A percentile compares a stretch with the other conserved stretches of the same genome.
Conservation (phyloP, 495 filamentous ascomycete species). For the Tuber borchii region DNA sequence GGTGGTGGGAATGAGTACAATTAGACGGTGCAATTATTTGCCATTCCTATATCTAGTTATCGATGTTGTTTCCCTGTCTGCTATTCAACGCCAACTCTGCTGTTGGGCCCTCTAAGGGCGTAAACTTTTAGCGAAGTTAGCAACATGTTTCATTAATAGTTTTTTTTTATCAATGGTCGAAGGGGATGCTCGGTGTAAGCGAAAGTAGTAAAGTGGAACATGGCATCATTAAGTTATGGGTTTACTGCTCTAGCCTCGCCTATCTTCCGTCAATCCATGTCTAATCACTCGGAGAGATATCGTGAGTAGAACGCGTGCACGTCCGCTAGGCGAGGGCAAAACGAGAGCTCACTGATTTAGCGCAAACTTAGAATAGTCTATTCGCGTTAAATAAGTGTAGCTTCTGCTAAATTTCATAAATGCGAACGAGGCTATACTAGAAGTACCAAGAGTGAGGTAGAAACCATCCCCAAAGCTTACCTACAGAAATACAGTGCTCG, state of each 20-base stretch:
- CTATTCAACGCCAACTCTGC: background rate
- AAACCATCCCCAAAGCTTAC: too few species aligned
- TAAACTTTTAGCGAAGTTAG: background rate
- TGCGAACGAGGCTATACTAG: background rate
- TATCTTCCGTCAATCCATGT: background rate
- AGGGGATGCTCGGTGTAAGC: background rate
- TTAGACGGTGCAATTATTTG: constrained; percentile 16
- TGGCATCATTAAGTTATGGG: background rate
- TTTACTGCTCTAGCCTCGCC: background rate
- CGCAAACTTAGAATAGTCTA: background rate
- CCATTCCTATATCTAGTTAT: constrained; percentile 15
- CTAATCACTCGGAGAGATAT: background rate
- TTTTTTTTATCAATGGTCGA: background rate
- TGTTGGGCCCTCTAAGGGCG: background rate
- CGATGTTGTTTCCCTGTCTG: constrained; percentile 9
- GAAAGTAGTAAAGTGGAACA: background rate
- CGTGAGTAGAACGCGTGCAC: background rate
- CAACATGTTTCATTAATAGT: background rate
- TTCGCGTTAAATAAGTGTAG: background rate
- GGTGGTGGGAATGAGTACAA: constrained; percentile 28
- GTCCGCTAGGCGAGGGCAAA: background rate
- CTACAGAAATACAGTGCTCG: too few species aligned
- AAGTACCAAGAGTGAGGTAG: background rate
- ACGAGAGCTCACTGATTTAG: background rate
- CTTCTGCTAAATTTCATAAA: background rate